Evolutionary conservation across 257 asterid species (phyloP), one percentile per base, ranked within the genome.

Genomic region (Osmanthus fragrans): DNA sequence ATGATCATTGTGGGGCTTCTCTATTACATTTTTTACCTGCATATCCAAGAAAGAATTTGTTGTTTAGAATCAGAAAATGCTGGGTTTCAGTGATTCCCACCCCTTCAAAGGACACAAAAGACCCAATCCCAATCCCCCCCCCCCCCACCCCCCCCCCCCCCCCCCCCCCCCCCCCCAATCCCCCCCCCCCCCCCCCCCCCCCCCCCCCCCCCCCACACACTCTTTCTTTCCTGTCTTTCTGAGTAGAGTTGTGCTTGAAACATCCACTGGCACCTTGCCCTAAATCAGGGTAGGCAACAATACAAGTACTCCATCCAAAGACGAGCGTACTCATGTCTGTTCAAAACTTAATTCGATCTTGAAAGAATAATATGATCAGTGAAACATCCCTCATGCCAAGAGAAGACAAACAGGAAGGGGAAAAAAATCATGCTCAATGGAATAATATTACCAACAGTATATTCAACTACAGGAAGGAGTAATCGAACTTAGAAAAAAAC

Each of bases 1-100:
- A 86, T 93, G 97, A 83, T 96, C 98, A 49, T 96, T 96, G 82
- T 90, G 84, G 79, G 98, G 99, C 90, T 93, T 96, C 87, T 96
- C 98, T 81, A 92, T 84, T 74, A 93, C 98, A 80, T 92, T 84
- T 80, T 88, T 79, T 40, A 96, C 99, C 99, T 96, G 92, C 64
- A 82, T 82, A 83, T 71, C 83, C 71, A 77, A 77, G 40, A 80
- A 80, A 51, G 27, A 37, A 32, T 70, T 19, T 63, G 5, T 10
- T 42, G 49, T 27, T 63, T 23, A 63, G 18, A 63, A 60, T 10
- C 16, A 11, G 32, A 60, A 0, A 42, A 12, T 47, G 56, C 7
- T 47, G n/a, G 56, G 56, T 1, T 47, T 47, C 56, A 47, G n/a
- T 11, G 16, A 42, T 42, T 42, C 56, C 56, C 56, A 15, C 21